Evolutionary conservation across 257 asterid genomes (phyloP), one percentile per base, ranked within the genome.

Genomic region (Nicotiana tabacum): DNA sequence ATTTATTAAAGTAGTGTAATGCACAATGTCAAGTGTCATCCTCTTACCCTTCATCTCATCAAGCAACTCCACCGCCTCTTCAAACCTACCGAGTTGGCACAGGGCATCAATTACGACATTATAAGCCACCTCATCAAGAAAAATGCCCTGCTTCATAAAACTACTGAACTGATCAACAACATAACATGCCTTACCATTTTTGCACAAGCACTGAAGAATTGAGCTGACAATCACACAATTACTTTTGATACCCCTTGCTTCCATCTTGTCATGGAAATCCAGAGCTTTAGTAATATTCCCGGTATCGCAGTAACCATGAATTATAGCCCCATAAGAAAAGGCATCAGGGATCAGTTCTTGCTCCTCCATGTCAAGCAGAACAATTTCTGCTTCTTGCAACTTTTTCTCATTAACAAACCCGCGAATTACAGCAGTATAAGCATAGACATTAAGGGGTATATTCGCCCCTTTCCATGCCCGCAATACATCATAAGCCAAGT

Each of bases 1-100:
- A 77, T 83, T 86, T 48, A 95, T 91, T 87, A 95, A 88, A n/a
- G 97, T 93, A 85, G 95, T 92, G 84, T 91, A 93, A 88, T 93
- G 92, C 86, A 86, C 82, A 55, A 84, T 83, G 82, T 93, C 97
- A 3, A 91, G 97, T 56, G 78, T 67, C 61, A 93, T 82, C 83
- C 87, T 87, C 89, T 89, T 88, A 82, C 69, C 69, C 87, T 85
- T 92, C 99, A 93, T 95, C 89, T 93, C 99, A 67, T 90, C 84
- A 57, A 93, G 85, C 89, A 95, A 81, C 43, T 80, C 72, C 70
- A 84, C 30, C 48, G 96, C 97, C 84, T 90, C 94, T 57, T 91
- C 93, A 56, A 91, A 81, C 82, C 87, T 85, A 37, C 95, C 94
- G 66, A 90, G 83, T 85, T 90, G 88, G 89, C 97, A 93, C 33